Base-by-base conservation (phyloP, 305 asterid species). In the Fraxinus ornus region DNA sequence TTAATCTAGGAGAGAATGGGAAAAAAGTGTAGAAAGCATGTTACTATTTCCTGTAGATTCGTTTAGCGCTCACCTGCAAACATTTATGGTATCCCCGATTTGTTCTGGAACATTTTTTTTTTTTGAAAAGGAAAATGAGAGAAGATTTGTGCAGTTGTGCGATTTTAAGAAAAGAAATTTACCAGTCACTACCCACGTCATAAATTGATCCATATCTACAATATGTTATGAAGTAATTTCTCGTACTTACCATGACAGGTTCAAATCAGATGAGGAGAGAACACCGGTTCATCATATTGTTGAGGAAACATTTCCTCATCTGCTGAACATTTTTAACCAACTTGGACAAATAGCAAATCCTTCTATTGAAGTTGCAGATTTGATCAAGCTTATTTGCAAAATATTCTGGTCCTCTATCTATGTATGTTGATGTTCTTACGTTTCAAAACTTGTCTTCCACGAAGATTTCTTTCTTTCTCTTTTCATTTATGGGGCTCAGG, bases 371-470 rank as follows among this genome's bases (percentile, higher is more conserved):
- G 91, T 95, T 71, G 95, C 99, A n/a, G 98, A 95, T 80, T 85
- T 95, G 90, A 93, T 97, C 88, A 97, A 93, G 93, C 97, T 97
- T 71, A 91, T 97, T 73, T 97, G 99, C 97, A 97, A 97, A 89
- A 95, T 93, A 86, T 97, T 97, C 82, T 93, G 99, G 98, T 97
- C 98, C 62, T 97, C 94, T 79, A 93, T 95, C 80, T 97, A 97
- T 81, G 99, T 97, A 91, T 17, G 99, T 49, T 44, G 32, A 26
- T 39, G 37, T 75, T 78, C 39, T 76, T 30, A 72, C 33, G 33
- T 81, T 47, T 37, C 76, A 30, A 26, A 77, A 57, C 47, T 78
- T 72, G 75, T 79, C 62, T 36, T 72, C 7, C 57, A 10, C 47
- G 62, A 60, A 22, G 71, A 60, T 60, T 60, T 64, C 33, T 60